Percentiles rank a stretch among this genome's conserved stretches.
phyloP scores from a whole-genome alignment of 1,284 basidiomycete species.

The Acaromyces ingoldii region DNA sequence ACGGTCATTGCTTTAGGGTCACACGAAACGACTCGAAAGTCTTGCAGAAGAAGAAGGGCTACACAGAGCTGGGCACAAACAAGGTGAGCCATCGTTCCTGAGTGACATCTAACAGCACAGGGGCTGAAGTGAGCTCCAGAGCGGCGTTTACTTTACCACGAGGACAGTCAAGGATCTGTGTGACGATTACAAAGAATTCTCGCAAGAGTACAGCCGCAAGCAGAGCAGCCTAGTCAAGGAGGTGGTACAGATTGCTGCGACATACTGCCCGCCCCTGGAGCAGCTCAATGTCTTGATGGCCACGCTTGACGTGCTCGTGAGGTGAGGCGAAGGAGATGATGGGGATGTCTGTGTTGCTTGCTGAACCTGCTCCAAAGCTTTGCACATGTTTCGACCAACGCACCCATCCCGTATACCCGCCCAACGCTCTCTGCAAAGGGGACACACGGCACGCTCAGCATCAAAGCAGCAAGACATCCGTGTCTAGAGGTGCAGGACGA shows the following conservation, averaged over 20 bases:
- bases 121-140: too few species aligned
- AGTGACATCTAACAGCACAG: too few species aligned
- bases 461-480: slow-evolving; percentile 65
- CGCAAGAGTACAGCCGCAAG: slow-evolving; percentile 66
- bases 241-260: slow-evolving; percentile 77
- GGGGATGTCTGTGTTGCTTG: slow-evolving; percentile 85
- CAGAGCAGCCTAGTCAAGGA: slow-evolving; percentile 85
- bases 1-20: slow-evolving; percentile 89
- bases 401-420: slow-evolving; percentile 80
- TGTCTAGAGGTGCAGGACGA: slow-evolving; percentile 96
- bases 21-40: slow-evolving; percentile 69
- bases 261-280: slow-evolving; percentile 82
- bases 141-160: slow-evolving; percentile 89
- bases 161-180: slow-evolving; percentile 67
- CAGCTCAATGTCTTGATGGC: slow-evolving; percentile 81
- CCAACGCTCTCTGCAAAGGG: slow-evolving; percentile 56
- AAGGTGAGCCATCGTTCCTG: slow-evolving; percentile 55
- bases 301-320: slow-evolving; percentile 79
- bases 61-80: slow-evolving; percentile 76
- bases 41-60: slow-evolving; percentile 65
- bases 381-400: slow-evolving; percentile 80
- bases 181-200: slow-evolving; percentile 68
- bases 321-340: slow-evolving; percentile 59
- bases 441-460: slow-evolving; percentile 11
- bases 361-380: too few species aligned